A percentile compares a stretch with the other conserved stretches of the same genome.
Conservation (phyloP, 768 basidiomycete genomes). For the Hygrophoropsis aurantiaca region DNA sequence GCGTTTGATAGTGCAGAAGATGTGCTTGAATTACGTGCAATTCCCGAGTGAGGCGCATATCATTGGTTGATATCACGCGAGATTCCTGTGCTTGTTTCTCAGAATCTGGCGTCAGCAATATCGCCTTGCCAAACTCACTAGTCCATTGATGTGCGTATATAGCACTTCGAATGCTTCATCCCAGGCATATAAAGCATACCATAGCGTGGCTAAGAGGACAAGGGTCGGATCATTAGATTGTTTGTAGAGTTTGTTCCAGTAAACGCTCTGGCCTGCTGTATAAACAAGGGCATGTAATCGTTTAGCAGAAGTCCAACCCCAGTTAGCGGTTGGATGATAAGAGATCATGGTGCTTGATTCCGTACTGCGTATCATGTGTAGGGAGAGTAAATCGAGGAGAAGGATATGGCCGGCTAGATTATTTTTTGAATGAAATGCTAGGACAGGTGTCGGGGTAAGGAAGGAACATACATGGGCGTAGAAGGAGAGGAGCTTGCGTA, state of each 20-base stretch:
- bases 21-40: slow-evolving; percentile 59
- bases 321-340: slow-evolving; percentile 24
- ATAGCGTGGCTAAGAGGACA: slow-evolving; percentile 50
- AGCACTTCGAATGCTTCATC: slow-evolving; percentile 57
- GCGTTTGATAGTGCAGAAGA: slow-evolving; percentile 52
- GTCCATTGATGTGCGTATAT: slow-evolving; percentile 46
- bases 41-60: slow-evolving; percentile 47
- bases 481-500: slow-evolving; percentile 48
- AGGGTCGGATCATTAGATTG: slow-evolving; percentile 50
- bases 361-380: slow-evolving; percentile 47
- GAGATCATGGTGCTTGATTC: slow-evolving; percentile 24
- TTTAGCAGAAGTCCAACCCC: slow-evolving; percentile 15
- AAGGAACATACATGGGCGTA: slow-evolving; percentile 27
- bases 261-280: slow-evolving; percentile 31
- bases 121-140: slow-evolving; percentile 37
- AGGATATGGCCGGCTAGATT: slow-evolving; percentile 18
- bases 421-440: background rate
- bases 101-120: background rate
- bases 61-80: slow-evolving; percentile 37
- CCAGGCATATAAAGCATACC: slow-evolving; percentile 65
- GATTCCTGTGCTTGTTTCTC: slow-evolving; percentile 38
- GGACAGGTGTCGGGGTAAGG: background rate
- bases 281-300: slow-evolving; percentile 27
- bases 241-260: slow-evolving; percentile 27
- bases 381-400: slow-evolving; percentile 47